Percentiles rank a stretch among this genome's conserved stretches.
Conservation (phyloP, 495 filamentous ascomycete genomes). For the Acidomyces sp. region DNA sequence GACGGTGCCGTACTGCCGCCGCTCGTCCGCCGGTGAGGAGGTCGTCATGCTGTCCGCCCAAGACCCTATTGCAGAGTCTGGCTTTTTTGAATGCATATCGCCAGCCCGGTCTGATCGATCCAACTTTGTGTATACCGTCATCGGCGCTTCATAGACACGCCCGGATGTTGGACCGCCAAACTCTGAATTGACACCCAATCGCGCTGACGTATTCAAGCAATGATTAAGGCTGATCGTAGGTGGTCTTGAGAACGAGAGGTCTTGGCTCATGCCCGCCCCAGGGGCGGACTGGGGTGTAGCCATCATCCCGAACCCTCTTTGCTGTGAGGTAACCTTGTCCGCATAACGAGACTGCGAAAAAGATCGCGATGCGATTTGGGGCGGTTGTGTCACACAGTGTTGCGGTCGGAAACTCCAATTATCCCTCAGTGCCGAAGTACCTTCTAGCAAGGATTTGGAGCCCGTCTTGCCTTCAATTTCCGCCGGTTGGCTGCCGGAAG, state of each 20-base stretch:
- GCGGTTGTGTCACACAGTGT: conserved; percentile 1
- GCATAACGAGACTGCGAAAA: not conserved
- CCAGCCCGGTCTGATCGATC: conserved; percentile 9
- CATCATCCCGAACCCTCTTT: conserved; percentile 26
- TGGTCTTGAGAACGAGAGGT: not conserved
- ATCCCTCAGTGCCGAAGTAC: conserved; percentile 51
- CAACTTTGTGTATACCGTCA: conserved; percentile 17
- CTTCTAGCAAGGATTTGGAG: conserved; percentile 48
- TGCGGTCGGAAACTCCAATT: conserved; percentile 29
- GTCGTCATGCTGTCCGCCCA: conserved; percentile 21
- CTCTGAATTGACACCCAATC: not conserved
- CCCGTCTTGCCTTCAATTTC: conserved; percentile 41
- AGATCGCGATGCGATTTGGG: not conserved
- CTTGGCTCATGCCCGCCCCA: not conserved
- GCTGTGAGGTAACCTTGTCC: conserved; percentile 21
- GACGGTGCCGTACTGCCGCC: conserved; percentile 7
- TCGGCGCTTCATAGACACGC: conserved; percentile 3
- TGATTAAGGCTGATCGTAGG: conserved; percentile 2
- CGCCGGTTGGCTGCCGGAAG: not conserved
- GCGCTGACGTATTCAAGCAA: not conserved
- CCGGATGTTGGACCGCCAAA: not conserved
- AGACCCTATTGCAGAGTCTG: conserved; percentile 7
- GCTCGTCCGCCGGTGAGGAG: conserved; percentile 27
- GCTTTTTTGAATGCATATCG: not conserved
- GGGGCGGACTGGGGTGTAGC: conserved; percentile 3